These are phyloP conservation scores for Ascoidea rubescens DNA, from an alignment of 805 yeast genomes.

Conservation along the genomic window DNA sequence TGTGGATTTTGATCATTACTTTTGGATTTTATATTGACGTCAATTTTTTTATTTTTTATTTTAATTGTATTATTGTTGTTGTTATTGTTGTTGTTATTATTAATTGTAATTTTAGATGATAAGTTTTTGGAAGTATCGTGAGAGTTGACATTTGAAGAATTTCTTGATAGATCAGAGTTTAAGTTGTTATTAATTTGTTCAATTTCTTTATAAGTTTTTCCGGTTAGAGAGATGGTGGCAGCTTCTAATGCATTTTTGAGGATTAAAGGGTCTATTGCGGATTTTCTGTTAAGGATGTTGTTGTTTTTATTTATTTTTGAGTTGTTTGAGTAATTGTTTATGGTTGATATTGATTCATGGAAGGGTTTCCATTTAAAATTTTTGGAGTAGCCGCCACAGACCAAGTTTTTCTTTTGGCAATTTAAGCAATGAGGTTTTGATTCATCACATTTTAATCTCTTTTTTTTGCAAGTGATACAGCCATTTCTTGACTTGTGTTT, in stretches of 20 bases:
- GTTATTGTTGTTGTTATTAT: slow-evolving; percentile 10
- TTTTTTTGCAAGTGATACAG: slow-evolving; percentile 56
- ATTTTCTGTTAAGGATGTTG: too few relatives aligned
- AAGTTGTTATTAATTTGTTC: slow-evolving; percentile 37
- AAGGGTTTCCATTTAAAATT: background rate
- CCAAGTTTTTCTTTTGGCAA: slow-evolving; percentile 50
- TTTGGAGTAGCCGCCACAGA: slow-evolving; percentile 52
- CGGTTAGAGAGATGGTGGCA: slow-evolving; percentile 43
- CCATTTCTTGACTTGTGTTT: slow-evolving; percentile 40
- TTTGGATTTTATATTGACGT: background rate
- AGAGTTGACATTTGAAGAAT: background rate
- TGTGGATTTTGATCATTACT: slow-evolving; percentile 3
- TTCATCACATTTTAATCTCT: slow-evolving; percentile 69
- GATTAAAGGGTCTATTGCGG: slow-evolving; percentile 4
- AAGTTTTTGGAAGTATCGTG: background rate
- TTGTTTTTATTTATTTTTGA: too few relatives aligned
- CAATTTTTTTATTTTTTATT: too few relatives aligned
- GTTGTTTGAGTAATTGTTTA: too few relatives aligned
- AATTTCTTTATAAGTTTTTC: slow-evolving; percentile 36
- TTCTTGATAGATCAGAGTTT: slow-evolving; percentile 8
- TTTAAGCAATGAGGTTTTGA: slow-evolving; percentile 54
- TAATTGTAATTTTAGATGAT: background rate
- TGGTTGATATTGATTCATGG: background rate
- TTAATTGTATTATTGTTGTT: too few relatives aligned
- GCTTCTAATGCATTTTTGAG: slow-evolving; percentile 36